phyloP scores from a whole-genome alignment of 2,329 filamentous ascomycete species.

The Arthrobotrys conoides region DNA sequence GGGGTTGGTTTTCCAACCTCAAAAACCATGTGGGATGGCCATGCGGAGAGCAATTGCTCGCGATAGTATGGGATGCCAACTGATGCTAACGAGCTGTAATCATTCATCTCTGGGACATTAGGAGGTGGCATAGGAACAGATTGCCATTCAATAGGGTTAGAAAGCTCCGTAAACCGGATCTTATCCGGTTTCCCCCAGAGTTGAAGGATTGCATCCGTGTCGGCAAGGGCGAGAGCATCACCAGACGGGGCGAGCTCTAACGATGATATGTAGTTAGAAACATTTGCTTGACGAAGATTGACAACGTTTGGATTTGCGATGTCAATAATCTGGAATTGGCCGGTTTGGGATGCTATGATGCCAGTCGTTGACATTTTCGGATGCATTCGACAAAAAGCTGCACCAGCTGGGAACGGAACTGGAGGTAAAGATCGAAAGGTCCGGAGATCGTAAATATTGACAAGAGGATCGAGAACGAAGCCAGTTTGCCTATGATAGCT shows the following conservation, averaged over 20 bases:
- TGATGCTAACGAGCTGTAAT: slow-evolving; percentile 83
- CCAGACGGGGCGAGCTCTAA: slow-evolving; percentile 91
- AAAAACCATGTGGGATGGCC: slow-evolving; percentile 86
- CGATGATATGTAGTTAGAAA: slow-evolving; percentile 80
- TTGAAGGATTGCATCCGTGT: slow-evolving; percentile 83
- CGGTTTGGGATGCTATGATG: slow-evolving; percentile 90
- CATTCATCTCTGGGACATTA: slow-evolving; percentile 76
- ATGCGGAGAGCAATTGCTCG: slow-evolving; percentile 86
- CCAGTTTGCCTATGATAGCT: slow-evolving; percentile 71
- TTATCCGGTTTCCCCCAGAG: slow-evolving; percentile 91
- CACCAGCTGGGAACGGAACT: slow-evolving; percentile 91
- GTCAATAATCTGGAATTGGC: slow-evolving; percentile 95
- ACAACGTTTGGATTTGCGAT: slow-evolving; percentile 92
- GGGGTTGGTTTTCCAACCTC: slow-evolving; percentile 85
- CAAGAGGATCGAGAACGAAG: slow-evolving; percentile 89
- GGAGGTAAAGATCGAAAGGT: slow-evolving; percentile 88
- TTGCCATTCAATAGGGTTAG: slow-evolving; percentile 82
- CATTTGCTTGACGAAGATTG: slow-evolving; percentile 85
- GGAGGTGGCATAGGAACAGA: slow-evolving; percentile 75
- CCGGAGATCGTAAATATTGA: slow-evolving; percentile 96
- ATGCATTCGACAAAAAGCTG: slow-evolving; percentile 96
- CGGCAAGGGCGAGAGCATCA: slow-evolving; percentile 84
- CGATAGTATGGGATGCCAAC: slow-evolving; percentile 95
- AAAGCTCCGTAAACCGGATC: slow-evolving; percentile 86
- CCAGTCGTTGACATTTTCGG: slow-evolving; percentile 95